These are phyloP conservation scores for Schizochytrium sp. DNA, from an alignment of 108 stramenopile genomes.

Conservation along the genomic window DNA sequence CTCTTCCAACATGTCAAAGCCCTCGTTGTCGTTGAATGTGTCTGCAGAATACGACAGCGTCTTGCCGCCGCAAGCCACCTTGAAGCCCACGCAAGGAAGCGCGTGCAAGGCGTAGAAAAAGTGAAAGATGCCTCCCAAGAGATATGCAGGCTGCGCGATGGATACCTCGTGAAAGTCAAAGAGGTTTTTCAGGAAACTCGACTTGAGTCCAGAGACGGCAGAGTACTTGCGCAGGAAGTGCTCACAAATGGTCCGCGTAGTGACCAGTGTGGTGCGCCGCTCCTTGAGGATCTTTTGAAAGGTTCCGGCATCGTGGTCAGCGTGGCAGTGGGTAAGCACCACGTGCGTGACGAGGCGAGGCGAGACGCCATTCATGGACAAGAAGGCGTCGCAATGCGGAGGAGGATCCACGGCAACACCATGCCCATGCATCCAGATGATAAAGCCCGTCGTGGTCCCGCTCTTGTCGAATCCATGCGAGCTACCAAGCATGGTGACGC, in stretches of 20 bases:
- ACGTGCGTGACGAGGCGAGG: constrained; percentile 32
- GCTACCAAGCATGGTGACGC: constrained; percentile 22
- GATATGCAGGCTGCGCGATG: constrained; percentile 68
- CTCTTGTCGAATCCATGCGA: constrained; percentile 22
- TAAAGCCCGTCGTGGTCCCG: constrained; percentile 22
- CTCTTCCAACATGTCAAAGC: constrained; percentile 57
- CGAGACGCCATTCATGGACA: constrained; percentile 3
- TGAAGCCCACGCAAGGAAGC: constrained; percentile 82
- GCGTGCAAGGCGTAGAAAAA: constrained; percentile 82
- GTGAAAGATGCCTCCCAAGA: constrained; percentile 73
- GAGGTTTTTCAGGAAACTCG: constrained; percentile 63
- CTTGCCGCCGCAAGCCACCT: constrained; percentile 75
- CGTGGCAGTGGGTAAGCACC: constrained; percentile 83
- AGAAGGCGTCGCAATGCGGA: constrained; percentile 4
- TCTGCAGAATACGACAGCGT: constrained; percentile 84
- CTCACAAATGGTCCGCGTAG: constrained; percentile 84
- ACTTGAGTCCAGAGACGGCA: constrained; percentile 70
- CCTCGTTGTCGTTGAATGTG: constrained; percentile 73
- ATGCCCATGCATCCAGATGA: constrained; percentile 9
- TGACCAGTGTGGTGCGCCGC: constrained; percentile 71
- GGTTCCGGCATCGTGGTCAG: constrained; percentile 88
- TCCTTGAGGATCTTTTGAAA: constrained; percentile 86
- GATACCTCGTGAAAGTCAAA: constrained; percentile 74
- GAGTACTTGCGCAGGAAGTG: constrained; percentile 88
- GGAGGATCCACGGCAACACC: constrained; percentile 24